A percentile compares a stretch with the other conserved stretches of the same genome.
Evolutionary conservation across 495 filamentous ascomycete species (phyloP).

Genomic region (Hypoxylon rickii): DNA sequence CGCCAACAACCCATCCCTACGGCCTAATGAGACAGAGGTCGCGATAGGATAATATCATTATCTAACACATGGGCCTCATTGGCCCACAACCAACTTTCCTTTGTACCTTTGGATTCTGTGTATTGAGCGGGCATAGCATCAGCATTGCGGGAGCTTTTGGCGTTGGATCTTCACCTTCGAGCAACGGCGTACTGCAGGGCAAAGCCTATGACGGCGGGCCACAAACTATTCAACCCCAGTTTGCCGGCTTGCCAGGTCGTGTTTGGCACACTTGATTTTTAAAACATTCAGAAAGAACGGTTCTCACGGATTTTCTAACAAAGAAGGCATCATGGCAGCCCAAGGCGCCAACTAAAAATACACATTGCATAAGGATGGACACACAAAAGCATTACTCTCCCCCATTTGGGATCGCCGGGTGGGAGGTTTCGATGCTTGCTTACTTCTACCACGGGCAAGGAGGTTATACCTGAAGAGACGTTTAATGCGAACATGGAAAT

Average conservation of each 20-base stretch:
- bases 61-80: conserved; percentile 30
- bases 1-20: conserved; percentile 47
- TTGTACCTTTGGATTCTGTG: conserved; percentile 41
- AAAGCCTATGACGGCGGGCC: background rate
- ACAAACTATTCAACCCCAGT: conserved; percentile 6
- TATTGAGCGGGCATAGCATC: conserved; percentile 40
- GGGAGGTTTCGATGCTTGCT: background rate
- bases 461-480: background rate
- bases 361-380: conserved; percentile 40
- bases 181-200: conserved; percentile 7
- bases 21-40: conserved; percentile 40
- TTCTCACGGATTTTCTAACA: conserved; percentile 25
- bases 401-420: background rate
- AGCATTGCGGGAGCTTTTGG: conserved; percentile 40
- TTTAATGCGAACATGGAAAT: conserved; percentile 16
- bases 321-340: conserved; percentile 32
- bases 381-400: conserved; percentile 27
- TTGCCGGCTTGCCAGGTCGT: conserved; percentile 17
- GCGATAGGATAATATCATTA: conserved; percentile 27
- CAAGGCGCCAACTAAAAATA: conserved; percentile 29
- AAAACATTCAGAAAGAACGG: conserved; percentile 25
- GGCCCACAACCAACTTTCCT: conserved; percentile 35
- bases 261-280: conserved; percentile 22
- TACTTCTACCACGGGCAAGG: background rate
- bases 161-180: conserved; percentile 37